Conservation (phyloP, 1,139 yeast genomes). For the Hyphopichia fennica region DNA sequence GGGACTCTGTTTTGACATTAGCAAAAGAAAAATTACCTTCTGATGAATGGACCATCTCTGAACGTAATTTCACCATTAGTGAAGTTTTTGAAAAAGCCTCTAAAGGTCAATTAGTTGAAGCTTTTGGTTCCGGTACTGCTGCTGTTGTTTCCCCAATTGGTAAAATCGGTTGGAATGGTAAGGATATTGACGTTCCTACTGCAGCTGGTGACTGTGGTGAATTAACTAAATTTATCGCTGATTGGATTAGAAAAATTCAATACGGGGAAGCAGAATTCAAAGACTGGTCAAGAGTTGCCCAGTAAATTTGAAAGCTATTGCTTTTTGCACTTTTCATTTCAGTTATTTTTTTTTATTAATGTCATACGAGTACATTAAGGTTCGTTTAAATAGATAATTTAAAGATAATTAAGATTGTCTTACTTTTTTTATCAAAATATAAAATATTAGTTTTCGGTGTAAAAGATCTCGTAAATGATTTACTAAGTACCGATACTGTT, state of each 20-base stretch:
- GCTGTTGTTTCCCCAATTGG: slow-evolving; percentile 94
- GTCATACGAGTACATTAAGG: too few species aligned
- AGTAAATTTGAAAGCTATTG: slow-evolving; percentile 10
- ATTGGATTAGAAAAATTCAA: slow-evolving; percentile 87
- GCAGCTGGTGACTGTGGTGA: slow-evolving; percentile 81
- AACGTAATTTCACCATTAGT: slow-evolving; percentile 76
- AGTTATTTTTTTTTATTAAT: too few species aligned
- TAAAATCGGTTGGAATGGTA: slow-evolving; percentile 77
- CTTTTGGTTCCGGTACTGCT: slow-evolving; percentile 97
- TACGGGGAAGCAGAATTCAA: slow-evolving; percentile 78
- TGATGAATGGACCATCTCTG: slow-evolving; percentile 75
- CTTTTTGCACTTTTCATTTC: too few species aligned
- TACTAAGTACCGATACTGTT: too few species aligned
- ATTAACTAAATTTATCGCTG: slow-evolving; percentile 69
- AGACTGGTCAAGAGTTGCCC: slow-evolving; percentile 55
- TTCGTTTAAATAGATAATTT: too few species aligned
- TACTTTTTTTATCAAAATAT: too few species aligned
- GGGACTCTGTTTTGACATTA: slow-evolving; percentile 80
- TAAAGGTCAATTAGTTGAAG: slow-evolving; percentile 85
- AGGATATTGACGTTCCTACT: slow-evolving; percentile 72
- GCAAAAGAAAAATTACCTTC: slow-evolving; percentile 73
- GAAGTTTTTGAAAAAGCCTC: slow-evolving; percentile 78
- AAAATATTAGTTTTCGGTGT: too few species aligned
- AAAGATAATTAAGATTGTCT: too few species aligned
- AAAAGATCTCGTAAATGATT: too few species aligned